These are phyloP conservation scores for Citeromyces siamensis DNA, from an alignment of 1,139 yeast species.

Conservation along the genomic window DNA sequence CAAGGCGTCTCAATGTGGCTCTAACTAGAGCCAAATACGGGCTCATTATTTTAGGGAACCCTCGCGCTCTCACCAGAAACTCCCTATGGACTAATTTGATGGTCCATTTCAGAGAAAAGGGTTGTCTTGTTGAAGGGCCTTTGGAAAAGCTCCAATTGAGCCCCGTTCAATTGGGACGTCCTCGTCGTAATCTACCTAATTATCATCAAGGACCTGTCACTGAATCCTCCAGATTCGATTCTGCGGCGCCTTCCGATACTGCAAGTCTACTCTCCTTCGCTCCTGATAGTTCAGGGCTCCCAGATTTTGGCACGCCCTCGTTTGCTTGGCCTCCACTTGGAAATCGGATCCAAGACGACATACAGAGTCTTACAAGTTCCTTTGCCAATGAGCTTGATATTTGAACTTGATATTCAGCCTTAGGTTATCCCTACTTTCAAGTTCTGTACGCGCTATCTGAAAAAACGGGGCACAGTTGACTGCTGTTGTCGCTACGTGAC, in stretches of 20 bases:
- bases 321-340: constrained; percentile 22
- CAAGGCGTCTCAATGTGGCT: constrained; percentile 78
- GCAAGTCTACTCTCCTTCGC: constrained; percentile 36
- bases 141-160: constrained; percentile 69
- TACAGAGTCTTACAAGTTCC: constrained; percentile 30
- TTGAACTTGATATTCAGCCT: too few relatives aligned
- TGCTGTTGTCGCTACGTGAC: too few relatives aligned
- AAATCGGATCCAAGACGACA: constrained; percentile 23
- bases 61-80: constrained; percentile 62
- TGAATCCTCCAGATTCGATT: background rate
- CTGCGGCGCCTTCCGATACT: constrained; percentile 23
- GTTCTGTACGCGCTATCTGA: too few relatives aligned
- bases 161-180: constrained; percentile 11
- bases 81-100: constrained; percentile 71
- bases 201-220: background rate
- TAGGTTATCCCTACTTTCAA: constrained; percentile 1
- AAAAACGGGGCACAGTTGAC: too few relatives aligned
- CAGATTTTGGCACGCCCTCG: constrained; percentile 10
- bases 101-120: constrained; percentile 70
- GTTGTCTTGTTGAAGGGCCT: constrained; percentile 89
- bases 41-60: constrained; percentile 70
- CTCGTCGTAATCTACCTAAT: background rate
- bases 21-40: constrained; percentile 80
- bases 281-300: constrained; percentile 17
- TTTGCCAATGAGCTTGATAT: constrained; percentile 30